A percentile compares a stretch with the other conserved stretches of the same genome.
Evolutionary conservation across 1,139 yeast species (phyloP).

Genomic region (Suhomyces maxii): DNA sequence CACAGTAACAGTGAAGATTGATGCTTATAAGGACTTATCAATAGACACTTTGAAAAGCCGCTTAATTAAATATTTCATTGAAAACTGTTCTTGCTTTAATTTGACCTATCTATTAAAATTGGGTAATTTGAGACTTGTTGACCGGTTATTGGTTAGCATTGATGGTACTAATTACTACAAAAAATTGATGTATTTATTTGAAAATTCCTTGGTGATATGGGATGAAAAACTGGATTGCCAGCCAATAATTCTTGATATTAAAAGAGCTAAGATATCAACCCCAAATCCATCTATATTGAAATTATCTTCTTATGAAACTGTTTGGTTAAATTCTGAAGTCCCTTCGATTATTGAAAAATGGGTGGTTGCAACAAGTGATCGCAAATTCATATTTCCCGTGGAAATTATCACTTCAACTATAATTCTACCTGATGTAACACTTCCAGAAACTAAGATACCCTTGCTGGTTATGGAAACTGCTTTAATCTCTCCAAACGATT

Average conservation of each 20-base stretch:
- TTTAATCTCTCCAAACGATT: conserved; percentile 1
- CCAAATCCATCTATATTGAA: conserved; percentile 22
- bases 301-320: conserved; percentile 4
- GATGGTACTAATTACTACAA: conserved; percentile 11
- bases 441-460: not conserved
- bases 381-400: conserved; percentile 31
- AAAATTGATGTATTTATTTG: conserved; percentile 33
- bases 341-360: conserved; percentile 42
- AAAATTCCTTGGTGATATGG: conserved; percentile 32
- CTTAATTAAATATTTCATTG: conserved; percentile 31
- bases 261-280: conserved; percentile 13
- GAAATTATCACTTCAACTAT: conserved; percentile 42
- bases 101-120: conserved; percentile 29
- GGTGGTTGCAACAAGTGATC: conserved; percentile 45
- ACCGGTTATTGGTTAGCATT: conserved; percentile 26
- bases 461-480: not conserved
- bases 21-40: conserved; percentile 20
- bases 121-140: conserved; percentile 42
- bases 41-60: conserved; percentile 28
- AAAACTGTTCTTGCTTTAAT: conserved; percentile 23
- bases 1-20: conserved; percentile 18
- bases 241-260: conserved; percentile 5
- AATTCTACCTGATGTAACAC: conserved; percentile 13
- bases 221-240: conserved; percentile 1
- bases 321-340: conserved; percentile 24